phyloP scores from a whole-genome alignment of 208 protist species.

The Naegleria fowleri region DNA sequence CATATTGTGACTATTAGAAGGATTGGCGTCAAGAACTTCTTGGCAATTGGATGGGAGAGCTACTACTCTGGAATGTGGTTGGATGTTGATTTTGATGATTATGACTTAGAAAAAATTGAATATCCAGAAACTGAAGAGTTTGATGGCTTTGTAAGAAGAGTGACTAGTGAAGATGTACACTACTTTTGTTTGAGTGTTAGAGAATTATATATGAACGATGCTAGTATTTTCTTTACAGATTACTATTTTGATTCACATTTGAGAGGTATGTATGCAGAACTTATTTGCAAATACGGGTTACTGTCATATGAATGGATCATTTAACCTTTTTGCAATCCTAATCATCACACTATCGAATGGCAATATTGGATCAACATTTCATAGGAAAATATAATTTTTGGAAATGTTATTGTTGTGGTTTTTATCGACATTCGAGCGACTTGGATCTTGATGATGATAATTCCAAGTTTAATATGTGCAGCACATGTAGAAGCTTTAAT shows the following conservation, averaged over 20 bases:
- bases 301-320: too few species aligned
- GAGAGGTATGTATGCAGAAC: too few species aligned
- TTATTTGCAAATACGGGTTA: too few species aligned
- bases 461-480: background rate
- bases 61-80: background rate
- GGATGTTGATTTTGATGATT: background rate
- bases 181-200: background rate
- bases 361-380: too few species aligned
- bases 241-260: background rate
- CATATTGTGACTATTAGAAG: background rate
- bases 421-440: background rate
- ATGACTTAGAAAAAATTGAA: background rate
- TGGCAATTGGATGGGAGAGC: background rate
- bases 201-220: conserved; percentile 1
- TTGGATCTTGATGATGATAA: too few species aligned
- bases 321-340: too few species aligned
- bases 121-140: background rate
- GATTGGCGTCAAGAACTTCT: background rate
- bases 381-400: background rate
- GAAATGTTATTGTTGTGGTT: background rate
- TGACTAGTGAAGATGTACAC: background rate
- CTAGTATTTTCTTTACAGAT: background rate
- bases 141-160: background rate
- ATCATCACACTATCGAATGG: too few species aligned
- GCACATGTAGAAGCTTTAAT: background rate